Evolutionary conservation across 805 yeast genomes (phyloP).

Genomic region (Hanseniaspora meyeri): DNA sequence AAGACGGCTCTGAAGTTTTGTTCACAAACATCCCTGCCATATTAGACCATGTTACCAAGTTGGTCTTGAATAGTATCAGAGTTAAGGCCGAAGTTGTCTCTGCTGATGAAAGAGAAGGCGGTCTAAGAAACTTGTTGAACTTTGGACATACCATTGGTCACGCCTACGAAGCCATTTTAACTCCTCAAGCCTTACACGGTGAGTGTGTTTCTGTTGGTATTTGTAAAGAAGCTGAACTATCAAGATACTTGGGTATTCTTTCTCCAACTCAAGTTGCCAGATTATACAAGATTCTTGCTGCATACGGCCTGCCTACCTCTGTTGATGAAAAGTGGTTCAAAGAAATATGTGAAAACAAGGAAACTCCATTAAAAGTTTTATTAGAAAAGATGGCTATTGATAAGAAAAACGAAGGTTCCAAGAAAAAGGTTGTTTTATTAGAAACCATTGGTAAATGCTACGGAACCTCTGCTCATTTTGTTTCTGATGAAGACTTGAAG

Average conservation of each 20-base stretch:
- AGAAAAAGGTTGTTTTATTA: conserved; percentile 74
- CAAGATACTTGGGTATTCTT: conserved; percentile 80
- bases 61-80: conserved; percentile 72
- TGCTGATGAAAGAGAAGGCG: conserved; percentile 88
- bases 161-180: conserved; percentile 93
- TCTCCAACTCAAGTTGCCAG: conserved; percentile 92
- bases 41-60: conserved; percentile 57
- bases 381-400: conserved; percentile 85
- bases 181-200: conserved; percentile 94
- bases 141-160: conserved; percentile 97
- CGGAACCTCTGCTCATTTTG: conserved; percentile 77
- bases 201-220: conserved; percentile 98
- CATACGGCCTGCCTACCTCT: conserved; percentile 77
- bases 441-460: conserved; percentile 79
- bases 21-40: conserved; percentile 56
- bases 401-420: conserved; percentile 88
- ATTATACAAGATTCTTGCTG: conserved; percentile 63
- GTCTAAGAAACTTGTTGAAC: conserved; percentile 79
- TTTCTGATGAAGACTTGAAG: conserved; percentile 66
- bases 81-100: conserved; percentile 94
- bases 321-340: conserved; percentile 60
- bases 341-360: conserved; percentile 54
- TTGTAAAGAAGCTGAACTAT: conserved; percentile 84
- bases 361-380: conserved; percentile 63
- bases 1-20: conserved; percentile 32